Conservation (phyloP, 306 rosid species). For the Corylus heterophylla region DNA sequence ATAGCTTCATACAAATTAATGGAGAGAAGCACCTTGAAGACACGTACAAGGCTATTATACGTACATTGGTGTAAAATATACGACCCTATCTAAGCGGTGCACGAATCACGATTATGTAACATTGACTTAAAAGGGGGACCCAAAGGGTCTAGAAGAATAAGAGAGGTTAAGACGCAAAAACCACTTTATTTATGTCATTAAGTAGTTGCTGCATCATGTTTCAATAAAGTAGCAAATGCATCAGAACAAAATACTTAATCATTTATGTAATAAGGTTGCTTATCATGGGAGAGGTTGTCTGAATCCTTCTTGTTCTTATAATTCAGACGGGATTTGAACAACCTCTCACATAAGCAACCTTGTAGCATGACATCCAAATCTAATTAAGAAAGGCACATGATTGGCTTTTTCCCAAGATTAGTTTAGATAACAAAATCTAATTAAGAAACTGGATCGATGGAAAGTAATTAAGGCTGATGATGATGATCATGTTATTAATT, state of each 20-base stretch:
- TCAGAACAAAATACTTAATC: background rate
- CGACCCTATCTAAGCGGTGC: background rate
- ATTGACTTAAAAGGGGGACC: background rate
- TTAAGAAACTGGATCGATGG: slow-evolving; percentile 27
- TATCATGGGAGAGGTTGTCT: too few species aligned
- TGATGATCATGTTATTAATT: slow-evolving; percentile 21
- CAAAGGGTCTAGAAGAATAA: background rate
- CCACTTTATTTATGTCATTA: background rate
- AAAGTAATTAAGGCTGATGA: slow-evolving; percentile 22
- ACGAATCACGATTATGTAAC: background rate
- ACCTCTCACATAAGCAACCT: background rate
- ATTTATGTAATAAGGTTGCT: too few species aligned
- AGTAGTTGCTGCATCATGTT: background rate
- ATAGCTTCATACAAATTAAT: too few species aligned
- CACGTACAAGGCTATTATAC: too few species aligned
- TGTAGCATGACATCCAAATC: too few species aligned
- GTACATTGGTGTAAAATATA: too few species aligned
- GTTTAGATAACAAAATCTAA: slow-evolving; percentile 30
- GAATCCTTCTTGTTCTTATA: too few species aligned
- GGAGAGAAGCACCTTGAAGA: too few species aligned
- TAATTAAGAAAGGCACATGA: slow-evolving; percentile 19
- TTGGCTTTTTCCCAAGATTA: slow-evolving; percentile 27
- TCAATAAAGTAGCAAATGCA: background rate
- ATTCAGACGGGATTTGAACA: too few species aligned
- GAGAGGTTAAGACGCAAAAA: background rate